Percentiles rank a stretch among this genome's conserved stretches.
Conservation (phyloP, 306 rosid genomes). For the Castanea crenata region DNA sequence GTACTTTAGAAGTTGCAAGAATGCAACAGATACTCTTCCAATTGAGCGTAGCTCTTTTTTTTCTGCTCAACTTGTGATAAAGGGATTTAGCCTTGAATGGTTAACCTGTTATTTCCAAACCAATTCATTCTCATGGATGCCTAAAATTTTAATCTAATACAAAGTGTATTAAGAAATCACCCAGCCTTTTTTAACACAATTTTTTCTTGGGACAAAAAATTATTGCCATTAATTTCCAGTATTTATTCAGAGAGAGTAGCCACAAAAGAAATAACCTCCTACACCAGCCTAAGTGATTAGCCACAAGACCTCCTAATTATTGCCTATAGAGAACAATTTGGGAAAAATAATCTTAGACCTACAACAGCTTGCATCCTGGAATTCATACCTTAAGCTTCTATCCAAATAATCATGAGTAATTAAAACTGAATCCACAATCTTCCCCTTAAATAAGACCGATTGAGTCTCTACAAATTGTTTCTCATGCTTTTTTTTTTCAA, state of each 20-base stretch:
- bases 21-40: too few species aligned
- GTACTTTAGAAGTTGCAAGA: too few species aligned
- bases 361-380: not conserved
- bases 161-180: not conserved
- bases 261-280: not conserved
- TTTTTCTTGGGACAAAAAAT: not conserved
- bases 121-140: not conserved
- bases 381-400: not conserved
- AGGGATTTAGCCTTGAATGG: too few species aligned
- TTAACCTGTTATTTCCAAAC: not conserved
- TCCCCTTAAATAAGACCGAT: not conserved
- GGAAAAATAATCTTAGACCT: not conserved
- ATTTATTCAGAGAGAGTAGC: not conserved
- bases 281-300: not conserved
- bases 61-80: too few species aligned
- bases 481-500: not conserved
- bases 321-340: not conserved
- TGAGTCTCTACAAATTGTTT: not conserved
- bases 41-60: too few species aligned
- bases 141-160: not conserved
- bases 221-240: not conserved
- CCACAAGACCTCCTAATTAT: not conserved
- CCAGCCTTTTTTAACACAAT: not conserved
- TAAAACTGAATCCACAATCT: not conserved
- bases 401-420: not conserved